Percentiles rank a stretch among this genome's conserved stretches.
phyloP scores from a whole-genome alignment of 371 early-diverging fungal species.

The Batrachochytrium dendrobatidis region DNA sequence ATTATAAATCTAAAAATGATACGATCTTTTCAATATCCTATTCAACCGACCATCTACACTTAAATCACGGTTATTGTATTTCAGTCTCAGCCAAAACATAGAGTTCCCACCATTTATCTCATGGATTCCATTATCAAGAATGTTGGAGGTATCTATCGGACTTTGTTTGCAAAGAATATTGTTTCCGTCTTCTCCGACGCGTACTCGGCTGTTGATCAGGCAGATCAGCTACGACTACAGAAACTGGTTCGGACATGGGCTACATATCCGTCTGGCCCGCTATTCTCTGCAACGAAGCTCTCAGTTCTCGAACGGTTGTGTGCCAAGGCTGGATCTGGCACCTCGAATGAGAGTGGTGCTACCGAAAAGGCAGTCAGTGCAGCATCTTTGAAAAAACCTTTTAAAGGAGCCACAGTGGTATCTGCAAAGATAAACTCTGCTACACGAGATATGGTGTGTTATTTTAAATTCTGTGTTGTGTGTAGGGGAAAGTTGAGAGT shows the following conservation, averaged over 20 bases:
- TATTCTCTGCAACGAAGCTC: constrained; percentile 51
- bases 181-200: constrained; percentile 61
- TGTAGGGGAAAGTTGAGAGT: too few relatives aligned
- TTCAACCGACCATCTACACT: too few relatives aligned
- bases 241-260: constrained; percentile 78
- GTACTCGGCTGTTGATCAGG: constrained; percentile 57
- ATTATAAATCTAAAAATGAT: too few relatives aligned
- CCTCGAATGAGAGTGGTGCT: not conserved
- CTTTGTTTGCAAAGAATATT: constrained; percentile 63
- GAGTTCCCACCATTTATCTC: constrained; percentile 81
- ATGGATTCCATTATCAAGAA: constrained; percentile 92
- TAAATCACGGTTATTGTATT: too few relatives aligned
- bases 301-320: constrained; percentile 40
- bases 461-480: too few relatives aligned
- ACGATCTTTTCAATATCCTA: too few relatives aligned
- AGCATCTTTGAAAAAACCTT: too few relatives aligned
- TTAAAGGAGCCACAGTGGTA: too few relatives aligned
- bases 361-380: not conserved
- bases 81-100: constrained; percentile 65
- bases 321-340: not conserved
- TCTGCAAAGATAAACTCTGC: too few relatives aligned
- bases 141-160: constrained; percentile 68
- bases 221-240: constrained; percentile 58
- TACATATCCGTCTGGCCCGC: constrained; percentile 36
- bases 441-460: too few relatives aligned